Evolutionary conservation across 2,329 filamentous ascomycete genomes (phyloP).

Genomic region (Sordariomycetes sp.): DNA sequence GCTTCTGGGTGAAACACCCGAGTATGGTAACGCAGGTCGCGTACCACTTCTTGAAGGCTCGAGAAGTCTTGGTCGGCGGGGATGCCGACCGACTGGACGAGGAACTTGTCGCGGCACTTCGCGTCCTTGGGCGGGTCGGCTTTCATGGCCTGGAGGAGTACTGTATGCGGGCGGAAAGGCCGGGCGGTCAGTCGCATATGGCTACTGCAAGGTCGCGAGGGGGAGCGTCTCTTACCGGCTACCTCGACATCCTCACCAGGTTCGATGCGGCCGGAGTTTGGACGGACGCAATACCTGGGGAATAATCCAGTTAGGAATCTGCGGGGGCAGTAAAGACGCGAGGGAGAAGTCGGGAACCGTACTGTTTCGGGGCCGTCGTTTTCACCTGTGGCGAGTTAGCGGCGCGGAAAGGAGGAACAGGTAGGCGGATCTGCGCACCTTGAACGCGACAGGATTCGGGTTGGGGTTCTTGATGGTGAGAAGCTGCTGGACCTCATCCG

Average conservation of each 20-base stretch:
- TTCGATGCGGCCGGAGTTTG: conserved; percentile 93
- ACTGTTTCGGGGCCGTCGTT: conserved; percentile 98
- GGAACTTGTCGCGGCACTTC: conserved; percentile 94
- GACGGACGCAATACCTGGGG: conserved; percentile 86
- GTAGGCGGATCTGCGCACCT: conserved; percentile 35
- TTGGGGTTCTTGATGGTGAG: conserved; percentile 57
- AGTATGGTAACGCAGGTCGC: neutral
- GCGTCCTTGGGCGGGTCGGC: conserved; percentile 76
- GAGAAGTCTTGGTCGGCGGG: conserved; percentile 73
- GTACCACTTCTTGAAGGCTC: conserved; percentile 28
- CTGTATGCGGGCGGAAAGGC: conserved; percentile 29
- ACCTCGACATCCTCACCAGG: conserved; percentile 85
- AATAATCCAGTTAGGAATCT: conserved; percentile 6
- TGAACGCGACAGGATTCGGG: conserved; percentile 54
- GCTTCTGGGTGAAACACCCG: neutral
- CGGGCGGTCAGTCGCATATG: conserved; percentile 12
- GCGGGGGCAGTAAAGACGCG: neutral
- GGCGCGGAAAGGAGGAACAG: neutral
- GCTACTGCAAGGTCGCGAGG: conserved; percentile 3
- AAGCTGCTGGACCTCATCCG: conserved; percentile 52
- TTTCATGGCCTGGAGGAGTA: conserved; percentile 97
- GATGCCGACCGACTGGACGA: conserved; percentile 85
- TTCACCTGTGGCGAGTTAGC: conserved; percentile 62
- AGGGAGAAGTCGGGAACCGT: conserved; percentile 26
- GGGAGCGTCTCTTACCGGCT: conserved; percentile 51